A percentile compares a stretch with the other conserved stretches of the same genome.
Evolutionary conservation across 2,329 filamentous ascomycete genomes (phyloP).

Genomic region (Penicillium sp.): DNA sequence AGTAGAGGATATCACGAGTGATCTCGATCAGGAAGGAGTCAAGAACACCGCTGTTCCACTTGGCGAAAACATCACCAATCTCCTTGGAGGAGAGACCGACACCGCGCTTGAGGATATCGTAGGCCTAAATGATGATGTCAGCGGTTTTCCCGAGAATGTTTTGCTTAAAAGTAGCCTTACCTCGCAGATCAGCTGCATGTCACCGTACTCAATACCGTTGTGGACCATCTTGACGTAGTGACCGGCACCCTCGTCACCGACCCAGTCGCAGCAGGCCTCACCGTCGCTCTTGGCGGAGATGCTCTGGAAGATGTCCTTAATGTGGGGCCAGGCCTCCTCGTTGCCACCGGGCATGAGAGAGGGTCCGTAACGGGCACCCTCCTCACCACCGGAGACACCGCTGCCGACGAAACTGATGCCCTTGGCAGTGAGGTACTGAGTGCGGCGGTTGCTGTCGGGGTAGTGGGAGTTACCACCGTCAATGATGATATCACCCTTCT

Average conservation of each 20-base stretch:
- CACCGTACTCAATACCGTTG: slow-evolving; percentile 99
- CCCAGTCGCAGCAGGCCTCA: slow-evolving; percentile 99
- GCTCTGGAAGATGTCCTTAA: slow-evolving; percentile 98
- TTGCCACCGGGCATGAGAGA: slow-evolving; percentile 99
- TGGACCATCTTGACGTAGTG: slow-evolving; percentile 99
- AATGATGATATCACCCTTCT: slow-evolving; percentile 95
- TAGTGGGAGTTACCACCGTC: slow-evolving; percentile 99
- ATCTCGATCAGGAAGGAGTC: slow-evolving; percentile 99
- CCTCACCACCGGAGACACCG: slow-evolving; percentile 98
- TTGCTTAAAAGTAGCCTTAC: slow-evolving; percentile 52
- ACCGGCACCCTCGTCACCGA: slow-evolving; percentile 97
- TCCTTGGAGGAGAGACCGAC: slow-evolving; percentile 86
- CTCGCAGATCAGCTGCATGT: slow-evolving; percentile 99
- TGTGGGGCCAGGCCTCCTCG: slow-evolving; percentile 94
- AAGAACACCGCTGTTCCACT: slow-evolving; percentile 98
- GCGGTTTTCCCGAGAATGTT: not conserved
- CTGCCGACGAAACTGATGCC: slow-evolving; percentile 93
- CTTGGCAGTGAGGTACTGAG: slow-evolving; percentile 81
- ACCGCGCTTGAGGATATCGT: slow-evolving; percentile 99
- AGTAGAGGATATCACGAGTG: slow-evolving; percentile 97
- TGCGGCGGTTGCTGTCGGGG: slow-evolving; percentile 97
- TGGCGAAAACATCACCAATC: slow-evolving; percentile 88
- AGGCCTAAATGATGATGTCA: slow-evolving; percentile 63
- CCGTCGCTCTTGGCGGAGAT: slow-evolving; percentile 96
- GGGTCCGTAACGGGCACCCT: slow-evolving; percentile 95